Base-by-base conservation (phyloP, 768 basidiomycete species). In the Panaeolus papilionaceus region DNA sequence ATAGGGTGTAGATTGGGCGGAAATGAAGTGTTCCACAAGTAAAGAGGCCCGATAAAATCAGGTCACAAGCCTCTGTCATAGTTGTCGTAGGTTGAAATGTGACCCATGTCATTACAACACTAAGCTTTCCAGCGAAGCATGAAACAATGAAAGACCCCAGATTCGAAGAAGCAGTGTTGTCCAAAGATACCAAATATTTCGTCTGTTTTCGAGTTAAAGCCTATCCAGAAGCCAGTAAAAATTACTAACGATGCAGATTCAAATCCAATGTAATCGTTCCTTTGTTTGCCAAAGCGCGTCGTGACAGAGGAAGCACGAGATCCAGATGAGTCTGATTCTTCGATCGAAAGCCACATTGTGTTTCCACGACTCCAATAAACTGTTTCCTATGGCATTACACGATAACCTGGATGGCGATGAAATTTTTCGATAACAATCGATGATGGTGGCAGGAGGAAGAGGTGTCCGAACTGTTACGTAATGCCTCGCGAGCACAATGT, bases 271-370 rank as follows among this genome's bases (percentile, higher is more conserved):
- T 28, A 28, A 37, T 33, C 11, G 54, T 9, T 28, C 0, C 26
- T 58, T 58, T 58, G 54, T 58, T 58, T 33, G 54, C 23, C 47
- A 58, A 58, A 58, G 26, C 14, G 28, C 54, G 12, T 58, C 33
- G 54, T 58, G 26, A 58, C 54, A 33, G 54, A 58, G 54, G 54
- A 58, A 58, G 54, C 54, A 58, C 54, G 54, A 51, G 47, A 51
- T 51, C 47, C 47, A 51, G 47, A 51, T 51, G 47, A 58, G 28
- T 33, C 11, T 33, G 28, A 58, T 58, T 58, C 54, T 37, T 58
- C 54, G 54, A 58, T 58, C 54, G 54, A 58, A 33, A 28, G 33
- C 10, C 26, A 58, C 14, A 58, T 11, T 58, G 33, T 14, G 54
- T 11, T 33, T 58, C 54, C 54, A 58, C 54, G 28, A 33, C 54